Base-by-base conservation (phyloP, 176 grass and related monocot genomes). In the Carex parvula region DNA sequence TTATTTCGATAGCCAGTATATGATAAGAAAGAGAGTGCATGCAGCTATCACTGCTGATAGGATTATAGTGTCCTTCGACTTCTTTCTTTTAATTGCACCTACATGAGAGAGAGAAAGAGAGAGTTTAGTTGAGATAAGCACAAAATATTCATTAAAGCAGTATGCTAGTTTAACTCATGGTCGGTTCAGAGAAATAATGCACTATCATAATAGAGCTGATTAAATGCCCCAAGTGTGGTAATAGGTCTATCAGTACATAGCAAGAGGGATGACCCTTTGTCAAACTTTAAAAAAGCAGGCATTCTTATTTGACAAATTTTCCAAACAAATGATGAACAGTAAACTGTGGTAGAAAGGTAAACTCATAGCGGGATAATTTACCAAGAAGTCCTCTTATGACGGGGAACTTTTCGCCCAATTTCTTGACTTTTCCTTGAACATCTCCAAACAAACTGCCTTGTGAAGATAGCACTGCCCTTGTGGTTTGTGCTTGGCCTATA, bases 1-100 rank as follows among this genome's bases (percentile, higher is more conserved):
- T 89, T 91, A 95, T 90, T 98, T 98, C 3, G 95, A 91, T 90
- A 98, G 91, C 91, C 95, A 98, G 75, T 98, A 98, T 85, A 98
- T 87, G 74, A 98, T 91, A 48, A 95, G 84, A 82, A 98, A 95
- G 68, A 98, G 87, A 39, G 86, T 98, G 79, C 95, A 98, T 11
- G 89, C 89, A 3, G 95, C 92, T n/a, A 98, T 90, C 8, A 98
- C 92, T 66, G 95, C 95, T 64, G 95, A 93, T 78, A 98, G 95
- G 35, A 98, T 93, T 79, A 98, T 87, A 11, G 95, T 90, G 83
- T 98, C 95, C 89, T 91, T 98, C 4, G 95, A 98, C 60, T 90
- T 94, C 91, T 98, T 98, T 87, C 92, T 92, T 87, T 85, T 98
- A 64, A 98, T 98, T 66, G 95, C 91, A 32, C 95, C 95, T 98